Evolutionary conservation across 208 protist species (phyloP), one percentile per base, ranked within the genome.

Genomic region (Leishmania aethiopica): DNA sequence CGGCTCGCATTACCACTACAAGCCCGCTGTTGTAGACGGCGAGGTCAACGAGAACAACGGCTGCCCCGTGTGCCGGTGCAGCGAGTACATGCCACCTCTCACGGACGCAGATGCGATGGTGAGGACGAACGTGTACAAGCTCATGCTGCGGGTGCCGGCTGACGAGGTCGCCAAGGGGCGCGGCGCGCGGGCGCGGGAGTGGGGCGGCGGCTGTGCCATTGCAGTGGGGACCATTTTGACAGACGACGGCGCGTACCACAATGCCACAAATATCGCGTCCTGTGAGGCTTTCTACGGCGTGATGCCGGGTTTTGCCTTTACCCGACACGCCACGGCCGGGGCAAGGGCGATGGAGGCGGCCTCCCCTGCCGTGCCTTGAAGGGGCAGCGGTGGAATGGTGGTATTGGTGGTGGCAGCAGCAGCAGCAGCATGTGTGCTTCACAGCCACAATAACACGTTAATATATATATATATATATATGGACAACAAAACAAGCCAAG

Each of bases 191-290:
- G 69, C 72, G 37, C 72, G 3, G 17, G 72, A 53, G 49, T 53
- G 72, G 49, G 64, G 28, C 32, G 72, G 40, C 59, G 66, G 67
- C 35, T 77, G 75, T 64, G 80, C 84, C 40, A 66, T 92, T 37
- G 84, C 82, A 6, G 74, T 93, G 40, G 86, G 84, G 13, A 83
- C 86, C 13, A 80, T 91, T 7, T 49, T 91, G 51, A 89, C 86
- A 5, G 32, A 64, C 1, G 84, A 90, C 60, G 90, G 88, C 22
- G 82, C 79, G 17, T 90, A 88, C 60, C 71, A 89, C 83, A 93
- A 93, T 79, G 86, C 87, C 11, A 89, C 87, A 15, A 90, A 93
- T 60, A 80, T 90, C 28, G 83, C 85, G 0, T 79, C 88, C 10
- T 90, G 87, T 49, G 71, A 73, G 45, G 71, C 85, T 0, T 77